phyloP scores from a whole-genome alignment of 2,329 filamentous ascomycete genomes.

The Incumbomyces delicatus region DNA sequence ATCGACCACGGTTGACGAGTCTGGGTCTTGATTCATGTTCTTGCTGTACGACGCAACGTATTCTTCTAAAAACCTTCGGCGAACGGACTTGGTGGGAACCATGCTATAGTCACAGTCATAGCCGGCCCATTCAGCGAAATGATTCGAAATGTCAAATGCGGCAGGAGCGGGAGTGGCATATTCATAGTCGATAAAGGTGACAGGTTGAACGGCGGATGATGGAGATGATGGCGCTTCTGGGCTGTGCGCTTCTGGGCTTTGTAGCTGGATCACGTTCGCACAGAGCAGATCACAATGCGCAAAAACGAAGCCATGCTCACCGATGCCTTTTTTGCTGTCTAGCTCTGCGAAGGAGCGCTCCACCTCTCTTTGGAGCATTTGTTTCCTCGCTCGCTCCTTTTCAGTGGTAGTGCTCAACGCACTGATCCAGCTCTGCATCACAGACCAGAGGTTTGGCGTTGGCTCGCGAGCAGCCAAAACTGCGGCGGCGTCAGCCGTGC shows the following conservation, averaged over 20 bases:
- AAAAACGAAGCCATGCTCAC: conserved; percentile 55
- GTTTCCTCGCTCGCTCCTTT: conserved; percentile 57
- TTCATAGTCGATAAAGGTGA: conserved; percentile 96
- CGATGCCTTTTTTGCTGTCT: conserved; percentile 67
- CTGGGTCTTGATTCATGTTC: conserved; percentile 35
- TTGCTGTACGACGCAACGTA: conserved; percentile 69
- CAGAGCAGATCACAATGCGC: conserved; percentile 62
- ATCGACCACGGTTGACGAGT: conserved; percentile 48
- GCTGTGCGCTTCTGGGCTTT: conserved; percentile 21
- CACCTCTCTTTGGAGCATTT: conserved; percentile 63
- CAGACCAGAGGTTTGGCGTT: conserved; percentile 84
- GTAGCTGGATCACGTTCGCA: conserved; percentile 86
- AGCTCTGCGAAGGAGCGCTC: conserved; percentile 59
- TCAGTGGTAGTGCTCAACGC: conserved; percentile 68
- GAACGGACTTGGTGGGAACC: conserved; percentile 67
- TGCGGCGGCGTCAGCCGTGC: conserved; percentile 16
- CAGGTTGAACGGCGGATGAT: conserved; percentile 38
- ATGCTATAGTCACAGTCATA: conserved; percentile 87
- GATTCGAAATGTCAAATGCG: conserved; percentile 93
- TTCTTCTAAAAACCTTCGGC: conserved; percentile 69
- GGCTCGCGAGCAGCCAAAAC: conserved; percentile 55
- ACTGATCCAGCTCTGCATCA: conserved; percentile 90
- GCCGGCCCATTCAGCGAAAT: conserved; percentile 96
- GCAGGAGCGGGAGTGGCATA: conserved; percentile 91
- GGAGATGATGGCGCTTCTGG: conserved; percentile 19